phyloP scores from a whole-genome alignment of 2,329 filamentous ascomycete genomes.

The Cladosporium sp. region DNA sequence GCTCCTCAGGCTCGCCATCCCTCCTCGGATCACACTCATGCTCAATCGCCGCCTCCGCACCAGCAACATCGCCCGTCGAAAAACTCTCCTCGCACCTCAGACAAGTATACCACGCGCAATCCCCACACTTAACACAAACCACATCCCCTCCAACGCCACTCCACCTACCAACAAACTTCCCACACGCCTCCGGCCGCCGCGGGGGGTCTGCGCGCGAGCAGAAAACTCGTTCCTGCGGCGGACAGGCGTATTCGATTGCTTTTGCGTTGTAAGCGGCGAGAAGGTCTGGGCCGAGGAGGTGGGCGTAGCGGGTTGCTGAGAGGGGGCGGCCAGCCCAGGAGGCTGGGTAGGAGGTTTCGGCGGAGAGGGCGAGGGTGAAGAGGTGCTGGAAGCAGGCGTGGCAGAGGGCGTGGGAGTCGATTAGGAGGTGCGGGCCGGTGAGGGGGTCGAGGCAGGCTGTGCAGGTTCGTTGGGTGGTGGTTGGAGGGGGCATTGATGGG shows the following conservation, averaged over 20 bases:
- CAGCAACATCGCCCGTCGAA: background rate
- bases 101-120: conserved; percentile 18
- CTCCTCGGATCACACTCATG: conserved; percentile 20
- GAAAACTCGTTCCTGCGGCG: conserved; percentile 14
- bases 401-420: conserved; percentile 17
- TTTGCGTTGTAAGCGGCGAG: conserved; percentile 17
- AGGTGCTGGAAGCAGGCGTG: conserved; percentile 21
- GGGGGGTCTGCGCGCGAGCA: conserved; percentile 14
- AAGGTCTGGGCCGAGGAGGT: conserved; percentile 15
- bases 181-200: conserved; percentile 10
- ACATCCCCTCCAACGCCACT: background rate
- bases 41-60: background rate
- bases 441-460: conserved; percentile 12
- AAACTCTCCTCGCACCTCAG: conserved; percentile 14
- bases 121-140: conserved; percentile 1
- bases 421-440: background rate
- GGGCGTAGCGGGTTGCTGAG: conserved; percentile 9
- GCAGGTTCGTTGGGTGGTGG: background rate
- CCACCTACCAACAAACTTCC: conserved; percentile 6
- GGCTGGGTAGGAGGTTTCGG: conserved; percentile 23
- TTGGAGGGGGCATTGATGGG: background rate
- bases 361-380: conserved; percentile 20
- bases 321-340: conserved; percentile 20
- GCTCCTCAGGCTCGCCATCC: background rate
- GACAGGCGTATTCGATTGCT: conserved; percentile 18